phyloP scores from a whole-genome alignment of 768 basidiomycete genomes.

The Pulveroboletus frians region DNA sequence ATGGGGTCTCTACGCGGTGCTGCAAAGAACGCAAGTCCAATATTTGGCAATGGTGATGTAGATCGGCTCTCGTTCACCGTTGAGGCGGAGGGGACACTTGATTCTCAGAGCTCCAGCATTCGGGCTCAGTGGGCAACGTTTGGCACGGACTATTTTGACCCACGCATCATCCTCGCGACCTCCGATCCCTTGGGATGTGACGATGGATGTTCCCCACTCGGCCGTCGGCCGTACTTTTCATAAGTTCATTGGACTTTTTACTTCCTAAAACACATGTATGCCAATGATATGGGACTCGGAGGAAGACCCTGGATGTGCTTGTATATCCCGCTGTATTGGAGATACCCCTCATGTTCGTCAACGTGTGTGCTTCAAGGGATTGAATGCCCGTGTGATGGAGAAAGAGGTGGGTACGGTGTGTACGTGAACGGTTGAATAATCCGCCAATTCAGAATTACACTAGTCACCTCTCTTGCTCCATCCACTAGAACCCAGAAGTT shows the following conservation, averaged over 20 bases:
- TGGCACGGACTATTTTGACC: slow-evolving; percentile 24
- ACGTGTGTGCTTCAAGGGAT: neutral
- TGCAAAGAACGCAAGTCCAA: slow-evolving; percentile 30
- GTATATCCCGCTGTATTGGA: slow-evolving; percentile 17
- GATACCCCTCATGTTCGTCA: slow-evolving; percentile 19
- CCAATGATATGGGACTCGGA: slow-evolving; percentile 8
- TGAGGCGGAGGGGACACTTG: slow-evolving; percentile 15
- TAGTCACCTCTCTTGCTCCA: neutral
- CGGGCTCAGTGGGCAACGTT: slow-evolving; percentile 30
- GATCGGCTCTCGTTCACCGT: slow-evolving; percentile 49
- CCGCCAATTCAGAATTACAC: neutral
- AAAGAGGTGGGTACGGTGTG: neutral
- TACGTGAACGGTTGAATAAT: slow-evolving; percentile 15
- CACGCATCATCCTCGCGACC: slow-evolving; percentile 30
- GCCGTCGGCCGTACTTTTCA: slow-evolving; percentile 33
- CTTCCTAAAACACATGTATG: slow-evolving; percentile 1
- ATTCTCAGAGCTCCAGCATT: slow-evolving; percentile 10
- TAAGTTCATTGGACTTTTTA: slow-evolving; percentile 9
- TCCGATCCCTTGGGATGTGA: slow-evolving; percentile 31
- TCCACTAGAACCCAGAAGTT: neutral
- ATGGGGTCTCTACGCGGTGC: slow-evolving; percentile 38
- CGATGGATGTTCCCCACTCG: slow-evolving; percentile 42
- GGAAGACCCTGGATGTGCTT: slow-evolving; percentile 12
- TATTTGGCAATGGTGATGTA: slow-evolving; percentile 47
- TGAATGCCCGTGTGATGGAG: neutral